phyloP scores from a whole-genome alignment of 2,329 filamentous ascomycete genomes.

The Orbilia brochopaga region DNA sequence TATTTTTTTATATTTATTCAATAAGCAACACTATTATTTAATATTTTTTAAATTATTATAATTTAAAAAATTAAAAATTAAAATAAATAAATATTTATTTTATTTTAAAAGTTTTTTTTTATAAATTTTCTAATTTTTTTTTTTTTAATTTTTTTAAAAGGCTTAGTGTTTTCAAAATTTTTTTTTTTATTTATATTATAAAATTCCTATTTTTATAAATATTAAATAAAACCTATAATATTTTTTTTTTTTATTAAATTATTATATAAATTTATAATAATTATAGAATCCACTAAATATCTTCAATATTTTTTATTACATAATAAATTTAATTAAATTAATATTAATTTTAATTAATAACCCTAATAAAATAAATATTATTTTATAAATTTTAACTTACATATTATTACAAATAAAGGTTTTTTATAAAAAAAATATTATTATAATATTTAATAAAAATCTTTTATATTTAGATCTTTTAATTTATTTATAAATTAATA shows the following conservation, averaged over 20 bases:
- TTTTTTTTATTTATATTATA: conserved; percentile 1
- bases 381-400: no score
- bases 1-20: no score
- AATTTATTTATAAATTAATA: not conserved
- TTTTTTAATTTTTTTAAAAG: conserved; percentile 21
- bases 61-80: no score
- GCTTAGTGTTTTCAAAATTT: conserved; percentile 10
- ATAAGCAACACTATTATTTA: no score
- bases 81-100: no score
- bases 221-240: conserved; percentile 10
- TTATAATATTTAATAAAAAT: no score
- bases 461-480: not conserved
- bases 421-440: no score
- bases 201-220: not conserved
- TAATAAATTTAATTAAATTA: not conserved
- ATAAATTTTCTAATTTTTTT: no score
- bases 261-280: conserved; percentile 12
- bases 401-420: not conserved
- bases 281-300: not conserved
- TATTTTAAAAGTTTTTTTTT: no score
- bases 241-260: not conserved
- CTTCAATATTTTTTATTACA: not conserved
- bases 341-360: not conserved
- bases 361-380: not conserved
- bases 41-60: no score